A percentile compares a stretch with the other conserved stretches of the same genome.
Conservation (phyloP, 495 filamentous ascomycete genomes). For the Beverwykella pulmonaria region DNA sequence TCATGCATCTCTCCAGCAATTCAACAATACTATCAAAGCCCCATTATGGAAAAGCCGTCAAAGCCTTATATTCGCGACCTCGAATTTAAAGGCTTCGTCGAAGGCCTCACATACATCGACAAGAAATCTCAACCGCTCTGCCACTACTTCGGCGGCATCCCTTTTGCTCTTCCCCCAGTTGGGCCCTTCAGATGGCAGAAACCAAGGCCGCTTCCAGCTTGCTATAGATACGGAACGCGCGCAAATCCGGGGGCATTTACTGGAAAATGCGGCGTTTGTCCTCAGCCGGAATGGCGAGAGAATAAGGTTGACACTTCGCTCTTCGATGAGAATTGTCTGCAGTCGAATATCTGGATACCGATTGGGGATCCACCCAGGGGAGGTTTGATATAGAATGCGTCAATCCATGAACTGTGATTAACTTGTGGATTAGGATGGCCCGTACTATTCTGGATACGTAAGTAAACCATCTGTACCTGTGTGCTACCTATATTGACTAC, state of each 20-base stretch:
- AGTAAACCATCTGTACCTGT: neutral
- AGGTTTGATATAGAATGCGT: slow-evolving; percentile 22
- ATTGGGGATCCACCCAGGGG: slow-evolving; percentile 33
- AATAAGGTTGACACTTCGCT: slow-evolving; percentile 21
- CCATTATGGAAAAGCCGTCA: slow-evolving; percentile 23
- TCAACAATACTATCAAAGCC: neutral
- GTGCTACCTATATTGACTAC: neutral
- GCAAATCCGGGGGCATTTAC: slow-evolving; percentile 45
- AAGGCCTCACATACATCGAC: slow-evolving; percentile 37
- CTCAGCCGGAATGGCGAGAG: slow-evolving; percentile 47
- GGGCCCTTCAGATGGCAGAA: slow-evolving; percentile 50
- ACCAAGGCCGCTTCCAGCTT: slow-evolving; percentile 47
- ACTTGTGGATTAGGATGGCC: slow-evolving; percentile 41
- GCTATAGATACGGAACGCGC: slow-evolving; percentile 46
- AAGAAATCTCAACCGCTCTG: slow-evolving; percentile 30
- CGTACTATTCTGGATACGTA: slow-evolving; percentile 49
- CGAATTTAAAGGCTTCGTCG: slow-evolving; percentile 35
- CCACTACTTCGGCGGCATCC: slow-evolving; percentile 51
- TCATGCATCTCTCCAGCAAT: too few relatives aligned
- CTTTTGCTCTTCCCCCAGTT: slow-evolving; percentile 52
- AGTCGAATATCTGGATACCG: slow-evolving; percentile 53
- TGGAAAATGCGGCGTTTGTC: slow-evolving; percentile 48
- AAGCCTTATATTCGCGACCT: slow-evolving; percentile 36
- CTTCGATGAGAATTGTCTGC: slow-evolving; percentile 54
- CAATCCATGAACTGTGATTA: neutral